Conservation (phyloP, 345 rosid genomes). For the Brassica incana region DNA sequence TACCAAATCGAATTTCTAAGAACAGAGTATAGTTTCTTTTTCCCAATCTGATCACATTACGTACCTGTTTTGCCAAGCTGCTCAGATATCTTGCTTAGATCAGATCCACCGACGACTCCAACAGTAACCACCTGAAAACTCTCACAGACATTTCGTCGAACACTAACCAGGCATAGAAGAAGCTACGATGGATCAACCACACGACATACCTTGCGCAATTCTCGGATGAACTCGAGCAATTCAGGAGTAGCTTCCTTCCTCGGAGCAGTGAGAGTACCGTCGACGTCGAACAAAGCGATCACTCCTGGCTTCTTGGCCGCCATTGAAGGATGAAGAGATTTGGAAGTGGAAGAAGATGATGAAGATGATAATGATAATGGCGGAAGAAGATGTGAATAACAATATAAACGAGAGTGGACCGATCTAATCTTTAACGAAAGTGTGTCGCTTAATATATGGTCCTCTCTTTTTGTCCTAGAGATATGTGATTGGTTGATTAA, state of each 20-base stretch:
- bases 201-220: constrained; percentile 65
- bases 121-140: constrained; percentile 68
- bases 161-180: constrained; percentile 19
- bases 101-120: constrained; percentile 98
- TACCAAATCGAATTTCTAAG: not conserved
- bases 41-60: constrained; percentile 10
- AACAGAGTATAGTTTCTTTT: not conserved
- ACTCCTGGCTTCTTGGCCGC: constrained; percentile 62
- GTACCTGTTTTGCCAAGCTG: constrained; percentile 90
- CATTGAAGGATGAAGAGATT: constrained; percentile 33
- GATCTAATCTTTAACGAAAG: constrained; percentile 26
- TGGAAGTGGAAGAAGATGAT: constrained; percentile 16
- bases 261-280: constrained; percentile 97
- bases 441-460: constrained; percentile 36
- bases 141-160: constrained; percentile 27
- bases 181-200: constrained; percentile 6
- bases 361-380: constrained; percentile 25
- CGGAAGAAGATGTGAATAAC: constrained; percentile 25
- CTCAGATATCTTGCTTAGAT: constrained; percentile 83
- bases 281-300: constrained; percentile 93
- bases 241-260: constrained; percentile 66
- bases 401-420: constrained; percentile 20
- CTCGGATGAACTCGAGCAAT: constrained; percentile 67
- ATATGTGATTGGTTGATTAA: constrained; percentile 26
- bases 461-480: constrained; percentile 34